Evolutionary conservation across 768 basidiomycete genomes (phyloP), one percentile per base, ranked within the genome.

Genomic region (Neoboletus magnificus): DNA sequence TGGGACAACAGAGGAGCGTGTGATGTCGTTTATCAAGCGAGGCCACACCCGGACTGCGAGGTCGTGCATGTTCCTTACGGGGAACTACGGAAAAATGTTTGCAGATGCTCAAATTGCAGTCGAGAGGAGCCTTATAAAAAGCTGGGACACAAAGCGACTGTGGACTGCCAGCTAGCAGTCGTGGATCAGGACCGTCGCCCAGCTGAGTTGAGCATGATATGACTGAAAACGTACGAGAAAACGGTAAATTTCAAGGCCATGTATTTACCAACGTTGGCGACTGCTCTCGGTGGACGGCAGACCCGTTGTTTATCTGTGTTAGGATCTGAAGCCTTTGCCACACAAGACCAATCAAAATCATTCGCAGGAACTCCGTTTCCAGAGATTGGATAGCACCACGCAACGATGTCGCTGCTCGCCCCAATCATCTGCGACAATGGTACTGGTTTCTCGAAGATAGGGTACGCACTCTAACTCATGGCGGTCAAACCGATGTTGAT

Each of bases 401-500:
- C 51, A 46, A 73, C 58, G 54, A 95, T 97, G 93, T 87, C 90
- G 52, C 71, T 87, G 33, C 85, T 94, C 57, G 89, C 93, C 7
- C 94, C 95, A 56, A 93, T 98, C 69, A 95, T 98, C 63, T 95
- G 93, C 67, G 95, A 98, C 78, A 97, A 98, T 79, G 95, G 95
- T 40, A 97, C 95, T 43, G 95, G 96, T 33, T 98, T 82, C 73
- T 96, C 95, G 12, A 98, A 98, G 82, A 88, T 98, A 73, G 96
- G 95, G 93, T 94, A 71, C 42, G 86, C 3, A 41, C 22, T 29
- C 23, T 1, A 13, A 10, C 12, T 33, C 5, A 50, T 55, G n/a
- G 22, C 18, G 33, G 18, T 27, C 13, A 12, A 12, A 37, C 52
- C 29, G 33, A 51, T 57, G 29, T 47, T 72, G 43, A 65, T 33